phyloP scores from a whole-genome alignment of 768 basidiomycete genomes.

The Collybia sp. region DNA sequence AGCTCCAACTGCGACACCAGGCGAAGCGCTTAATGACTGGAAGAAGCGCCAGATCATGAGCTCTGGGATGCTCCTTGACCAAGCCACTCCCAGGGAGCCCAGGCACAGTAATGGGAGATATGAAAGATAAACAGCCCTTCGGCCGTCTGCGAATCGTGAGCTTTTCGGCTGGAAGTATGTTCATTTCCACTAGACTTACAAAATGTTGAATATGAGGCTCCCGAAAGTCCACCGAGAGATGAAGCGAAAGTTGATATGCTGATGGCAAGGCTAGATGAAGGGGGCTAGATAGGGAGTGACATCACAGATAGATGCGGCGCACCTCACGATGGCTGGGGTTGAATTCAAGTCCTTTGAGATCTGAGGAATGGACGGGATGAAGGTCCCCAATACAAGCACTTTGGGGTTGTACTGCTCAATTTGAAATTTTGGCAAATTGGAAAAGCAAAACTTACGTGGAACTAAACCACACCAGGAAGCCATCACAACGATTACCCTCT shows the following conservation, averaged over 20 bases:
- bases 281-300: not conserved
- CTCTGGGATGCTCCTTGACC: conserved; percentile 32
- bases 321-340: not conserved
- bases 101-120: conserved; percentile 55
- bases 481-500: conserved; percentile 6
- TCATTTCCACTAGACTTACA: conserved; percentile 22
- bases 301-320: not conserved
- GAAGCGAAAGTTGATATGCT: conserved; percentile 41
- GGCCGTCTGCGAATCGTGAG: conserved; percentile 48
- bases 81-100: conserved; percentile 57
- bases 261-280: conserved; percentile 39
- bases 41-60: conserved; percentile 61
- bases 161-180: conserved; percentile 3
- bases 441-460: conserved; percentile 4
- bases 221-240: conserved; percentile 41
- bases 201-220: conserved; percentile 45
- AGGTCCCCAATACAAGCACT: conserved; percentile 51
- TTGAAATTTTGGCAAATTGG: not conserved
- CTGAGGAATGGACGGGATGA: conserved; percentile 45
- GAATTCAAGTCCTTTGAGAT: not conserved
- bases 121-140: conserved; percentile 52
- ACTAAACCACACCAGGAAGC: conserved; percentile 12
- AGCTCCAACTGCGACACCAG: conserved; percentile 49
- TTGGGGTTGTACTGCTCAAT: too few relatives aligned
- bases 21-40: conserved; percentile 62